phyloP scores from a whole-genome alignment of 2,329 filamentous ascomycete species.

The Aurifilum marmelostoma region DNA sequence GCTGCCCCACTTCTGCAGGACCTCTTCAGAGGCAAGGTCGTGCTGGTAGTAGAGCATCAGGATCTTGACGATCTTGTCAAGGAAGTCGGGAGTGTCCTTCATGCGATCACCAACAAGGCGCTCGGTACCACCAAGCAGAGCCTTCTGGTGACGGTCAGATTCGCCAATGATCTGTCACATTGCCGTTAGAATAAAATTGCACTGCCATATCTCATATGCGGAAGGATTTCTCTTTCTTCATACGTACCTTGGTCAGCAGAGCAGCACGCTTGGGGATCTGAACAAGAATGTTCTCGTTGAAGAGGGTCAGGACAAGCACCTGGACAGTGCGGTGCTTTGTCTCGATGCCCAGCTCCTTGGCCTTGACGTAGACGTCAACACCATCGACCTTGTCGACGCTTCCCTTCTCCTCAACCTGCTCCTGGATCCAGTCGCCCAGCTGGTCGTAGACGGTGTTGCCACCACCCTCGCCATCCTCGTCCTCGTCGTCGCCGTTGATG shows the following conservation, averaged over 20 bases:
- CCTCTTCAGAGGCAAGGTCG: constrained; percentile 86
- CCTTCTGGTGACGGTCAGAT: constrained; percentile 93
- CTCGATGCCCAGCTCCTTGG: constrained; percentile 94
- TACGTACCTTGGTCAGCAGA: constrained; percentile 83
- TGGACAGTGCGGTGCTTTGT: constrained; percentile 90
- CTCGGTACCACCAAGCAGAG: constrained; percentile 92
- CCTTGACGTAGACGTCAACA: constrained; percentile 92
- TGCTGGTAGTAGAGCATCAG: constrained; percentile 88
- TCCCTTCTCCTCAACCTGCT: constrained; percentile 71
- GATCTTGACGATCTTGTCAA: constrained; percentile 77
- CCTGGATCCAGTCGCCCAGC: constrained; percentile 89
- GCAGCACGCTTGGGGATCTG: constrained; percentile 83
- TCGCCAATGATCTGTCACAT: constrained; percentile 65
- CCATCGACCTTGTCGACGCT: constrained; percentile 80
- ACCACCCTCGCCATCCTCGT: constrained; percentile 78
- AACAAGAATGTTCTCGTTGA: constrained; percentile 84
- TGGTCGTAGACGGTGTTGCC: constrained; percentile 82
- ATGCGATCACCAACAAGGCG: constrained; percentile 76
- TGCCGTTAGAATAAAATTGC: too few species aligned
- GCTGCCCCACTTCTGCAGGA: constrained; percentile 85
- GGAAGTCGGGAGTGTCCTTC: constrained; percentile 79
- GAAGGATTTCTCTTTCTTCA: neutral
- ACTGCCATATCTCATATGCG: too few species aligned
- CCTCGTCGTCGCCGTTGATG: constrained; percentile 74
- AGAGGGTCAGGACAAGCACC: constrained; percentile 91